Evolutionary conservation across 257 asterid genomes (phyloP).

Genomic region (Solanum megistacrolobum): DNA sequence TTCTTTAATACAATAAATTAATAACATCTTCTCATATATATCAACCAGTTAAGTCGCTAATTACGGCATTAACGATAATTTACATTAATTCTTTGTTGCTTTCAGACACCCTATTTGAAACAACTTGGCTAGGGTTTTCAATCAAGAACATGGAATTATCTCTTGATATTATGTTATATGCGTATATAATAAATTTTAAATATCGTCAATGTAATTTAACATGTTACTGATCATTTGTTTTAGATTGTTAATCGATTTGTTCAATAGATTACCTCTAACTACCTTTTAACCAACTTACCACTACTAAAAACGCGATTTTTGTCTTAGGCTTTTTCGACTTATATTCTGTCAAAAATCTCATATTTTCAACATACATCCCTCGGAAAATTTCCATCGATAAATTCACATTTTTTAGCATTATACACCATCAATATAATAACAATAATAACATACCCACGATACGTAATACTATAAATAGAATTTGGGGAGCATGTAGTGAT

Average conservation of each 20-base stretch:
- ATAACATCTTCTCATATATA: neutral
- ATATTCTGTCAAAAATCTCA: neutral
- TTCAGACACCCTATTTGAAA: neutral
- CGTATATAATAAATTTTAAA: neutral
- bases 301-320: neutral
- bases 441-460: too few species aligned
- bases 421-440: neutral
- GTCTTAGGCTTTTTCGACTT: neutral
- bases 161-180: neutral
- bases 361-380: neutral
- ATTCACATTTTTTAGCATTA: neutral
- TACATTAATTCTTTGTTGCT: conserved; percentile 9
- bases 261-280: neutral
- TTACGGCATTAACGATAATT: conserved; percentile 27
- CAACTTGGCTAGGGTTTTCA: conserved; percentile 14
- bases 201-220: neutral
- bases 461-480: too few species aligned
- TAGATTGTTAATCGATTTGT: neutral
- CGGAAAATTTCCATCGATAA: neutral
- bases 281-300: neutral
- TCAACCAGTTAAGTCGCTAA: conserved; percentile 21
- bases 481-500: neutral
- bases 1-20: neutral
- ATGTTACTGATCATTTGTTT: neutral
- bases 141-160: neutral